Evolutionary conservation across 2,329 filamentous ascomycete species (phyloP).

Genomic region (Pseudocercospora macadamiae): DNA sequence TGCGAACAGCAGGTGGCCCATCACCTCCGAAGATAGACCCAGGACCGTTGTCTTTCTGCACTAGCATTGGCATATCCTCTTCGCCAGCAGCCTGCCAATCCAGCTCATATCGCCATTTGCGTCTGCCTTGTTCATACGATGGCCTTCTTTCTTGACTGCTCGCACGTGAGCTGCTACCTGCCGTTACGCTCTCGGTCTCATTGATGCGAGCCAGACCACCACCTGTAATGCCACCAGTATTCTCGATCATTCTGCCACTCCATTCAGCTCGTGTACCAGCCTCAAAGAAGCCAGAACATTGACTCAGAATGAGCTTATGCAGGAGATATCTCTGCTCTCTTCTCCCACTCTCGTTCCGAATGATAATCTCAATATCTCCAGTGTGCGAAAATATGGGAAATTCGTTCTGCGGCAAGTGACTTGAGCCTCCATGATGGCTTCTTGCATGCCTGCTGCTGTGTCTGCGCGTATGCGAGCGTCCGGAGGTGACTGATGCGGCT

Average conservation of each 20-base stretch:
- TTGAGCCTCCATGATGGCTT: constrained; percentile 73
- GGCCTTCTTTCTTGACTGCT: constrained; percentile 43
- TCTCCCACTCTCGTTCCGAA: constrained; percentile 63
- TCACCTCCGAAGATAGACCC: constrained; percentile 35
- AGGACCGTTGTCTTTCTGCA: constrained; percentile 68
- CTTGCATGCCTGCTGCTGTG: constrained; percentile 70
- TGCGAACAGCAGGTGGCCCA: constrained; percentile 57
- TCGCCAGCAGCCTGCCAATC: constrained; percentile 70
- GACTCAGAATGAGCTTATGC: constrained; percentile 81
- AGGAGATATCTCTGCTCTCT: constrained; percentile 84
- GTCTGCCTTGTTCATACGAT: constrained; percentile 49
- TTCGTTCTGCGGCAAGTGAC: constrained; percentile 76
- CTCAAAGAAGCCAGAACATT: constrained; percentile 94
- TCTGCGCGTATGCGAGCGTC: constrained; percentile 59
- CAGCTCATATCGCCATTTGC: constrained; percentile 84
- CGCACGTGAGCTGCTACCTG: constrained; percentile 40
- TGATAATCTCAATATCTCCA: constrained; percentile 88
- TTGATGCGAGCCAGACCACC: constrained; percentile 31
- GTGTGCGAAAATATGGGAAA: constrained; percentile 89
- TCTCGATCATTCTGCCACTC: constrained; percentile 29
- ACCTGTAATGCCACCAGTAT: background rate
- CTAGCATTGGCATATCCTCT: constrained; percentile 76
- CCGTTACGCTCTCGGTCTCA: constrained; percentile 34
- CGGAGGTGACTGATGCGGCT: constrained; percentile 61
- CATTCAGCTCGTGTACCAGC: constrained; percentile 53